A percentile compares a stretch with the other conserved stretches of the same genome.
phyloP scores from a whole-genome alignment of 208 protist species.

The Angomonas ambiguus region DNA sequence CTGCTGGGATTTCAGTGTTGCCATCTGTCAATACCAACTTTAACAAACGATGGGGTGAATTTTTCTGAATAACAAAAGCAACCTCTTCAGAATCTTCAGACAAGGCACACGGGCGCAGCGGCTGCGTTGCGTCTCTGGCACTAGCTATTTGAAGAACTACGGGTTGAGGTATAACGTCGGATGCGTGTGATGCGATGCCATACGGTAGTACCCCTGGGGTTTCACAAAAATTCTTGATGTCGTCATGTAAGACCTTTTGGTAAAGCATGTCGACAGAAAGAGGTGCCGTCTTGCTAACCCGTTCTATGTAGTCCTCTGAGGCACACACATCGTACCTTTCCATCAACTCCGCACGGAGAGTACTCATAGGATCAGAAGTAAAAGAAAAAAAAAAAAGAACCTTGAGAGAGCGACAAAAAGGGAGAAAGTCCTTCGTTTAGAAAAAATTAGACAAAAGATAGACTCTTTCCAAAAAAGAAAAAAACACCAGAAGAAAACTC shows the following conservation, averaged over 20 bases:
- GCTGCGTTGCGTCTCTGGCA: constrained; percentile 77
- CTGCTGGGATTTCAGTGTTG: constrained; percentile 51
- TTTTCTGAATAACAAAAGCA: constrained; percentile 38
- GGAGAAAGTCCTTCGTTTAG: too few relatives aligned
- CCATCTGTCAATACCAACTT: constrained; percentile 70
- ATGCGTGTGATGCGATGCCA: constrained; percentile 38
- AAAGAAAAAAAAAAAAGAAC: background rate
- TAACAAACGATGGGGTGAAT: constrained; percentile 52
- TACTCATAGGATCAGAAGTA: constrained; percentile 19
- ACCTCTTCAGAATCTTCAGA: constrained; percentile 48
- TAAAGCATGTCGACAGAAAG: constrained; percentile 47
- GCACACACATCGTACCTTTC: constrained; percentile 37
- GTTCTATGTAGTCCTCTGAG: constrained; percentile 57
- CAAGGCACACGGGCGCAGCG: constrained; percentile 66
- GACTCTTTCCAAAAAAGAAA: too few relatives aligned
- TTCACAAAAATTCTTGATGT: constrained; percentile 33
- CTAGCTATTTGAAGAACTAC: constrained; percentile 71
- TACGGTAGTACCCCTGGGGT: constrained; percentile 40
- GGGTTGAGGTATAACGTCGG: constrained; percentile 28
- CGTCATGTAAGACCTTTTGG: constrained; percentile 41
- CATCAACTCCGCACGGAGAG: constrained; percentile 33
- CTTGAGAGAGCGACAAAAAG: too few relatives aligned
- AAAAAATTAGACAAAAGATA: too few relatives aligned
- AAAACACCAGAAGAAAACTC: too few relatives aligned
- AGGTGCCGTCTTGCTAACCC: constrained; percentile 15